phyloP scores from a whole-genome alignment of 352 stramenopile genomes.

The Phytopythium kandeliae region DNA sequence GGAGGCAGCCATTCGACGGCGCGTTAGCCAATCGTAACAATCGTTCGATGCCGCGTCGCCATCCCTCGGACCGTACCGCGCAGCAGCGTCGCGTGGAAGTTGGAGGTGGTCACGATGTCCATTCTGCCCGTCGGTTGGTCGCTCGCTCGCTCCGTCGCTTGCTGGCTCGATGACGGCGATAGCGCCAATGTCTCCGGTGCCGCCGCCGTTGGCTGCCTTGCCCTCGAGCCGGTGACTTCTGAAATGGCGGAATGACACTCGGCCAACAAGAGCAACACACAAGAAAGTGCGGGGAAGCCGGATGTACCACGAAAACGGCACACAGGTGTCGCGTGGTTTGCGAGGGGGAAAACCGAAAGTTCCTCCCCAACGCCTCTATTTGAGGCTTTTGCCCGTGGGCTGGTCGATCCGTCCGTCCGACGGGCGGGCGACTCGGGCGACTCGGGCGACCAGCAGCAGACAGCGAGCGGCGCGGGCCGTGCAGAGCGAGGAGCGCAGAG shows the following conservation, averaged over 20 bases:
- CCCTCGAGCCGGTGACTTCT: slow-evolving; percentile 2
- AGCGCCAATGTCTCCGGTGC: no score
- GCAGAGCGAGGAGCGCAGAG: no score
- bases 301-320: not conserved
- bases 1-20: not conserved
- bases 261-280: not conserved
- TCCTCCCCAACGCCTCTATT: not conserved
- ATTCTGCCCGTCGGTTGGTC: slow-evolving; percentile 16
- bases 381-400: not conserved
- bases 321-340: not conserved
- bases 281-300: slow-evolving; percentile 6
- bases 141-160: not conserved
- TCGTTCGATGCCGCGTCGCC: not conserved
- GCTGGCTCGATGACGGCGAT: no score
- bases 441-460: not conserved
- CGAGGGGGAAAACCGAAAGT: not conserved
- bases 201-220: no score
- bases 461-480: not conserved
- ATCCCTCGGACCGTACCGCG: slow-evolving; percentile 29
- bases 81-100: slow-evolving; percentile 85
- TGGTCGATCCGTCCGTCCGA: not conserved
- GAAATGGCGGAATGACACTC: not conserved
- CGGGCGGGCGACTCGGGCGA: not conserved
- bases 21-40: not conserved
- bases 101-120: slow-evolving; percentile 87